Percentiles rank a stretch among this genome's conserved stretches.
Evolutionary conservation across 169 alveolate species (phyloP).

Genomic region (Plasmodium vivax): DNA sequence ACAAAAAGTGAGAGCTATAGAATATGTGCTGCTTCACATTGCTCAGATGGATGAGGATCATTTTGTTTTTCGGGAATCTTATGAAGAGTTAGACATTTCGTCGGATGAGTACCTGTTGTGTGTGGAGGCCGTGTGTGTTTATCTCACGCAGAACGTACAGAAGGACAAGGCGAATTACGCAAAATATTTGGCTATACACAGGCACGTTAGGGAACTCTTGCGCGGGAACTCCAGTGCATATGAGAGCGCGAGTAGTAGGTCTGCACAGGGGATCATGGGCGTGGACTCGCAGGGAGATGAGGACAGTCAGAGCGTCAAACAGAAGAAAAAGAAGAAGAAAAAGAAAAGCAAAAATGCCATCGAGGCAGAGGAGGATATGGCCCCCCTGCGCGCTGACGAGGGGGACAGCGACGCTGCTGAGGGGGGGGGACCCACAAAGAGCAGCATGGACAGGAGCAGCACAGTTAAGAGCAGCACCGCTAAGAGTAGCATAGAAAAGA

Average conservation of each 20-base stretch:
- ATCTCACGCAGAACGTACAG: neutral
- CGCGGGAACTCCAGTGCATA: neutral
- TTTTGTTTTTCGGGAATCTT: neutral
- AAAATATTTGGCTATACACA: neutral
- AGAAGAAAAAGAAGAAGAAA: neutral
- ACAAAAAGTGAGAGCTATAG: neutral
- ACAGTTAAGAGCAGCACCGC: neutral
- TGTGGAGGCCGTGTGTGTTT: neutral
- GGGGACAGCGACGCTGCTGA: neutral
- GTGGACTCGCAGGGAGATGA: slow-evolving; percentile 1
- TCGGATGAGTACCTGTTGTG: slow-evolving; percentile 20
- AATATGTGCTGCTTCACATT: neutral
- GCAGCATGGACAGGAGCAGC: neutral
- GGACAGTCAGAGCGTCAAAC: neutral
- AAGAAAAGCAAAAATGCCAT: neutral
- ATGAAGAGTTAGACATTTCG: slow-evolving; percentile 8
- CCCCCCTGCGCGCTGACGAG: neutral
- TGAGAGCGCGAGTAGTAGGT: neutral
- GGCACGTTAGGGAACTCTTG: neutral
- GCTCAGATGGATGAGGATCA: neutral
- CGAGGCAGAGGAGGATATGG: neutral
- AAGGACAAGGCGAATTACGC: neutral
- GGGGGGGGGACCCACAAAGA: neutral
- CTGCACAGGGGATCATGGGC: neutral
- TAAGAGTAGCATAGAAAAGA: neutral